Conservation (phyloP, 306 rosid genomes). For the Prunus salicina region DNA sequence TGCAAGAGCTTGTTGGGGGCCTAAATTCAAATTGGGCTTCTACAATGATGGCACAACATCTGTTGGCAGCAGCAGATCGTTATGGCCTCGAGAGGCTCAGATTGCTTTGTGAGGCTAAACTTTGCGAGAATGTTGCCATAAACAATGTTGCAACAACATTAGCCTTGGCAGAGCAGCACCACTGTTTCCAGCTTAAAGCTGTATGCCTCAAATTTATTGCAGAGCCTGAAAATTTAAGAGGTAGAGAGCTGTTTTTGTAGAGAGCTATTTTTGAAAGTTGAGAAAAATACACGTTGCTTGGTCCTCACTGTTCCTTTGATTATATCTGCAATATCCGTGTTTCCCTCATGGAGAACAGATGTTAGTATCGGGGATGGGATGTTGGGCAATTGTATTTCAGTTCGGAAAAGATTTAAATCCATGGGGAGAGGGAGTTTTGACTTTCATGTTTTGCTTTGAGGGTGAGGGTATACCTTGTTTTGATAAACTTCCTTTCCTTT, state of each 20-base stretch:
- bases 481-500: background rate
- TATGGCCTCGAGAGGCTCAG: constrained; percentile 73
- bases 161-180: constrained; percentile 81
- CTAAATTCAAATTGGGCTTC: constrained; percentile 51
- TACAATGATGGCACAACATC: constrained; percentile 63
- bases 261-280: background rate
- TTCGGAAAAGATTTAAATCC: background rate
- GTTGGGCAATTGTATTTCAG: background rate
- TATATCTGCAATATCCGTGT: background rate
- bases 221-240: constrained; percentile 62
- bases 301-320: background rate
- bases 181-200: constrained; percentile 57
- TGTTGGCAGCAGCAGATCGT: constrained; percentile 70
- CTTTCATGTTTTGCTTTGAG: background rate
- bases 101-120: constrained; percentile 57
- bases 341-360: background rate
- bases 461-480: background rate
- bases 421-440: background rate
- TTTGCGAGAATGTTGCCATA: constrained; percentile 55
- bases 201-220: constrained; percentile 59
- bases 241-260: constrained; percentile 2
- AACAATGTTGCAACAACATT: constrained; percentile 71
- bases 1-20: constrained; percentile 47
- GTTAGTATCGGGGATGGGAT: background rate
- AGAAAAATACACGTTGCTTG: background rate